These are phyloP conservation scores for Stentor coeruleus DNA, from an alignment of 73 alveolate species.

Conservation along the genomic window DNA sequence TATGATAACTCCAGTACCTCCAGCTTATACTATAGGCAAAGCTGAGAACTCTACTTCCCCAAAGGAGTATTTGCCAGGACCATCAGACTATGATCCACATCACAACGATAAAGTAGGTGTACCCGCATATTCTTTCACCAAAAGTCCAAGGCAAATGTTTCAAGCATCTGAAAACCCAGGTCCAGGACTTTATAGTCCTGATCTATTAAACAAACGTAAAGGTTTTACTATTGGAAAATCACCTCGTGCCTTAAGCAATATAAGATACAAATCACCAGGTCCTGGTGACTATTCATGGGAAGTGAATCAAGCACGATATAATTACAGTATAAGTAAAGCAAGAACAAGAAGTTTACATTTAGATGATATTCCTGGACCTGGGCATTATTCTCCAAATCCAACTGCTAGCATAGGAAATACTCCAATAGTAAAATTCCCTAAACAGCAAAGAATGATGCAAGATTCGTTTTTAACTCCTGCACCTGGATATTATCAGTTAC, in stretches of 20 bases:
- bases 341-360: background rate
- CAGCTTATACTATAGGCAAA: background rate
- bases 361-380: background rate
- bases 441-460: background rate
- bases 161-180: background rate
- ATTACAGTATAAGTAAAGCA: background rate
- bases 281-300: background rate
- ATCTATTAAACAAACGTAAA: background rate
- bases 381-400: background rate
- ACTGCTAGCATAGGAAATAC: background rate
- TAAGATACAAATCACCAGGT: conserved; percentile 1
- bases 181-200: background rate
- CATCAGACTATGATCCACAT: background rate
- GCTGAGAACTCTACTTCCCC: background rate
- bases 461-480: background rate
- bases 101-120: background rate
- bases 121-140: background rate
- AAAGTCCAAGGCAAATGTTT: background rate
- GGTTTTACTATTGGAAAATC: background rate
- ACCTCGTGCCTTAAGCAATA: background rate
- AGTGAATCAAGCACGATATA: background rate
- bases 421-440: background rate
- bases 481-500: background rate
- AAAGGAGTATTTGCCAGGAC: background rate
- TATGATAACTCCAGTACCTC: background rate